Percentiles rank a stretch among this genome's conserved stretches.
phyloP scores from a whole-genome alignment of 306 rosid genomes.

The Cucurbita maxima region DNA sequence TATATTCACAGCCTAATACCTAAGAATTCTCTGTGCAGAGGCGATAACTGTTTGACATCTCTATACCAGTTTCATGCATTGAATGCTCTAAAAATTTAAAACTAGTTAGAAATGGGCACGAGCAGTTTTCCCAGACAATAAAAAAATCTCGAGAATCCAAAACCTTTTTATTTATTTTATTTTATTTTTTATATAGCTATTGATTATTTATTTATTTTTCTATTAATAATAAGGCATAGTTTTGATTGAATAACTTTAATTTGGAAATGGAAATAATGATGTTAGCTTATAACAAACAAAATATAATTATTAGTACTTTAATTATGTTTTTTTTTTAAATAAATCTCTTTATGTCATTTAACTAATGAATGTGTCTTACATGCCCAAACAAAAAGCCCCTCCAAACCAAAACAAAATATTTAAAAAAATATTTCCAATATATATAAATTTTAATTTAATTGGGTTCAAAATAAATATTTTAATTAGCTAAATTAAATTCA shows the following conservation, averaged over 20 bases:
- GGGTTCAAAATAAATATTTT: no score
- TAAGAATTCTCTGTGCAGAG: no score
- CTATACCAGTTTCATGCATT: background rate
- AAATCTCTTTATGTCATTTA: conserved; percentile 1
- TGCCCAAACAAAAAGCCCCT: background rate
- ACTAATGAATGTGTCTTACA: background rate
- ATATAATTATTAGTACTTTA: background rate
- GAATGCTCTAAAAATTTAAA: no score
- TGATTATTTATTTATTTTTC: no score
- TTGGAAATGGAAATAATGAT: background rate
- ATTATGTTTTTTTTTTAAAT: background rate
- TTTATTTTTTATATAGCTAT: no score
- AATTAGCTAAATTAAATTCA: no score
- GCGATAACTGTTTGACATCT: no score
- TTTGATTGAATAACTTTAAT: background rate
- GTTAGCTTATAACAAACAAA: background rate
- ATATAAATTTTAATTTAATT: background rate
- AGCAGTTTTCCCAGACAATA: no score
- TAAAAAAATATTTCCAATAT: background rate
- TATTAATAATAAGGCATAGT: background rate
- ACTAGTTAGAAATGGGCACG: no score
- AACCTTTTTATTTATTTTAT: no score
- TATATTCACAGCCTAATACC: no score
- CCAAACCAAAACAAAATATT: background rate
- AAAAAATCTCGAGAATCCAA: no score